Evolutionary conservation across 2,329 filamentous ascomycete genomes (phyloP).

Genomic region (Aspergillus sp.): DNA sequence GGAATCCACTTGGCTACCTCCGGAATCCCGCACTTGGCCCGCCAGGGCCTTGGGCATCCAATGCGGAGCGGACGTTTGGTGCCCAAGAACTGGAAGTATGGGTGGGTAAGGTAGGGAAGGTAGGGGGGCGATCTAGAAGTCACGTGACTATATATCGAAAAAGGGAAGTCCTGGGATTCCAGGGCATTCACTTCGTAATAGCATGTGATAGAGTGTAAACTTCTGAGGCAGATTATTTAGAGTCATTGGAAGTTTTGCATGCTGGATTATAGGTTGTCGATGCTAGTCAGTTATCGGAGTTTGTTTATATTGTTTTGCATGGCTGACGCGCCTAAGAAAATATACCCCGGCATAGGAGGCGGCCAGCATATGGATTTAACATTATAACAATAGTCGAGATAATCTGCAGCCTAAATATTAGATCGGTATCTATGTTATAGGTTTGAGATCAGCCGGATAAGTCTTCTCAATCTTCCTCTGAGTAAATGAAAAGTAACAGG

Average conservation of each 20-base stretch:
- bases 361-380: neutral
- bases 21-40: neutral
- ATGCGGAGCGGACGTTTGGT: constrained; percentile 3
- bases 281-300: too few species aligned
- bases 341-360: too few species aligned
- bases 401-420: neutral
- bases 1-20: neutral
- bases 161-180: neutral
- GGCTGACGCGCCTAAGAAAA: too few species aligned
- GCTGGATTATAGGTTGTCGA: too few species aligned
- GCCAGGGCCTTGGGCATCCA: neutral
- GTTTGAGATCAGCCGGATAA: too few species aligned
- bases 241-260: too few species aligned
- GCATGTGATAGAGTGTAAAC: neutral
- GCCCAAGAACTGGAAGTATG: neutral
- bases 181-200: neutral
- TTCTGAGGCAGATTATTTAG: too few species aligned
- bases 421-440: neutral
- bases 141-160: neutral
- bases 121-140: constrained; percentile 2
- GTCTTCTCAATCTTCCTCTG: neutral
- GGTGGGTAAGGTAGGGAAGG: too few species aligned
- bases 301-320: too few species aligned
- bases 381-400: neutral
- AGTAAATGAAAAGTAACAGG: neutral